Evolutionary conservation across 2,329 filamentous ascomycete genomes (phyloP).

Genomic region (Aureobasidium vineae): DNA sequence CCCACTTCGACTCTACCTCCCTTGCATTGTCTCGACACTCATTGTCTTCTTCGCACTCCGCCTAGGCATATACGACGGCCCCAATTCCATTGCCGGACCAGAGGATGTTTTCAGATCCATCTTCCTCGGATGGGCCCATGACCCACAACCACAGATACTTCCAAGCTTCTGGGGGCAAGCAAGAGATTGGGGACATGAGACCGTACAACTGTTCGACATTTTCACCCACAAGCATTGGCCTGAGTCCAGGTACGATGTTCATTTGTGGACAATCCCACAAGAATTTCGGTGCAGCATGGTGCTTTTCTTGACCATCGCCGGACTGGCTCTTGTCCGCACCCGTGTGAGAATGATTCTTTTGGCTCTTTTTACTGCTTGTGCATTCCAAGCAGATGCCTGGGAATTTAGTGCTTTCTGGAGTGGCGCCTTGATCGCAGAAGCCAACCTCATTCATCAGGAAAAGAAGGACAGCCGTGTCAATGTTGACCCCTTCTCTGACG

Average conservation of each 20-base stretch:
- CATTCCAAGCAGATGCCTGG: slow-evolving; percentile 53
- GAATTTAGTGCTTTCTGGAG: slow-evolving; percentile 57
- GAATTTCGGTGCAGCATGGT: slow-evolving; percentile 60
- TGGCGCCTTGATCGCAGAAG: slow-evolving; percentile 57
- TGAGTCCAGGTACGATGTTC: slow-evolving; percentile 52
- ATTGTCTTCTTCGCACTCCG: slow-evolving; percentile 28
- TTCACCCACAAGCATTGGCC: slow-evolving; percentile 30
- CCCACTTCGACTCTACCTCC: slow-evolving; percentile 31
- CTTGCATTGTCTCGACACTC: slow-evolving; percentile 30
- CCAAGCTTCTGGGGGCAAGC: slow-evolving; percentile 29
- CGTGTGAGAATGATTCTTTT: slow-evolving; percentile 46
- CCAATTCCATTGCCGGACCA: slow-evolving; percentile 28
- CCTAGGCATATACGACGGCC: slow-evolving; percentile 28
- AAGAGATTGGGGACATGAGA: slow-evolving; percentile 40
- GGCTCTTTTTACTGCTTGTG: slow-evolving; percentile 45
- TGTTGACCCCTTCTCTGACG: slow-evolving; percentile 18
- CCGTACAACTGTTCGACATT: slow-evolving; percentile 37
- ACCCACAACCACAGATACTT: slow-evolving; percentile 28
- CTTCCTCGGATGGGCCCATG: slow-evolving; percentile 29
- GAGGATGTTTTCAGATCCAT: slow-evolving; percentile 24
- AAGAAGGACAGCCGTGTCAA: not conserved
- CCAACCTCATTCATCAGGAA: slow-evolving; percentile 46
- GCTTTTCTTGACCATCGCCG: slow-evolving; percentile 56
- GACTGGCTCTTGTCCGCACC: slow-evolving; percentile 29
- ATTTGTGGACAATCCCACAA: slow-evolving; percentile 63